Base-by-base conservation (phyloP, 2,329 filamentous ascomycete genomes). In the Acrocalymma vagum region DNA sequence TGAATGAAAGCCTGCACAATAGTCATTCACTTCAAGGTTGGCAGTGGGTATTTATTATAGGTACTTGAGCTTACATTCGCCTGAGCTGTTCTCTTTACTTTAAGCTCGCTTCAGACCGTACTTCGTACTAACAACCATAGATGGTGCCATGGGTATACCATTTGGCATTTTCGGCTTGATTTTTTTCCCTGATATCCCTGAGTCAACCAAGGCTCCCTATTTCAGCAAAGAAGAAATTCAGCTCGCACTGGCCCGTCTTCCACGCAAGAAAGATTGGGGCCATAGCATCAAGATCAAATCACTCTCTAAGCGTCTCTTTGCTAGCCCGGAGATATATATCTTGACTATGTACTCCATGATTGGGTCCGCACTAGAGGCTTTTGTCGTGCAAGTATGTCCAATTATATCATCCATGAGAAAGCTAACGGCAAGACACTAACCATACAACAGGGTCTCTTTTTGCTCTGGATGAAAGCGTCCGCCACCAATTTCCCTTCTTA, bases 271-370 rank as follows among this genome's bases (percentile, higher is more conserved):
- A 26, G 45, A 53, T 10, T 58, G 58, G 47, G 48, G 51, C 7
- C 54, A 64, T 37, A 48, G 58, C 35, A 59, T 63, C 37, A 51
- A 45, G 21, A 29, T 61, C 26, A 48, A 51, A 13, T 63, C 60
- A 0, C 42, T 62, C 5, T 38, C 32, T 17, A 58, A 54, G 31
- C 54, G 60, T 4, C 33, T 63, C 10, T 46, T 63, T 14, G 39
- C 33, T 25, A 47, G 51, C n/a, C 58, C 54, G 14, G 43, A 52
- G 55, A 63, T 71, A 29, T 74, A 73, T 48, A 58, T 75, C 7
- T 55, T 73, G 5, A 69, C 69, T 35, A 36, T 62, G 1, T 76
- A 72, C 49, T 72, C 72, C 0, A 54, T 69, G 10, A 51, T 69
- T 20, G 60, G 57, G 14, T 66, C 61, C 23, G 63, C 64, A 10